Percentiles rank a stretch among this genome's conserved stretches.
phyloP scores from a whole-genome alignment of 352 stramenopile species.

The Globisporangium megalacanthum region DNA sequence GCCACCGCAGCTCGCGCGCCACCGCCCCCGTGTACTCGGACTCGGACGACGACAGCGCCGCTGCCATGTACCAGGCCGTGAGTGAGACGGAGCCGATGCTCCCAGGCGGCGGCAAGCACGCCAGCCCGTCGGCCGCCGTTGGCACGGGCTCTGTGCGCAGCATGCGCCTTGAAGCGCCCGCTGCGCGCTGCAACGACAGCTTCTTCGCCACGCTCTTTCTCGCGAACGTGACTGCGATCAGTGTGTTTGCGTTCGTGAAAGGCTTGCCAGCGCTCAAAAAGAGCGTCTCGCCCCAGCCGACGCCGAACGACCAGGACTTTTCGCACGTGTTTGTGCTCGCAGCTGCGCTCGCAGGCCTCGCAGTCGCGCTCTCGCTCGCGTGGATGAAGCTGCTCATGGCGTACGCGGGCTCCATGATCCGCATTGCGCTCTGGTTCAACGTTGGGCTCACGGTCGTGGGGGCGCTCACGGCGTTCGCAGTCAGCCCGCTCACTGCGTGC shows the following conservation, averaged over 20 bases:
- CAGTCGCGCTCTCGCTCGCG: conserved; percentile 46
- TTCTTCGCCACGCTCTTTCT: conserved; percentile 74
- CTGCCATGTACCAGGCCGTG: conserved; percentile 65
- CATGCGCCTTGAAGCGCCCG: conserved; percentile 51
- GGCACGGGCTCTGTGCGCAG: conserved; percentile 51
- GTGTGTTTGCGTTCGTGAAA: conserved; percentile 62
- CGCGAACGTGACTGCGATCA: conserved; percentile 48
- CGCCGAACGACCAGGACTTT: conserved; percentile 25
- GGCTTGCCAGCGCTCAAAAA: conserved; percentile 47
- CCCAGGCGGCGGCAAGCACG: conserved; percentile 18
- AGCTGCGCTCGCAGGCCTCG: conserved; percentile 40
- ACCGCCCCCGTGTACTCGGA: conserved; percentile 12
- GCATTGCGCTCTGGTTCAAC: conserved; percentile 80
- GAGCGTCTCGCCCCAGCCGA: conserved; percentile 3
- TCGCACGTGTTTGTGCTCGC: conserved; percentile 48
- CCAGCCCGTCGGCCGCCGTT: conserved; percentile 3
- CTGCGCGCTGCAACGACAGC: conserved; percentile 67
- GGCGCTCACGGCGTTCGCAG: conserved; percentile 53
- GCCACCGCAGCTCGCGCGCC: conserved; percentile 3
- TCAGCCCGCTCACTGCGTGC: conserved; percentile 53
- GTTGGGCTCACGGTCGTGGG: conserved; percentile 63
- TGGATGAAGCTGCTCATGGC: conserved; percentile 81
- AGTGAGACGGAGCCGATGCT: conserved; percentile 80
- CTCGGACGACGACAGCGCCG: conserved; percentile 10
- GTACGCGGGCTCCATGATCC: conserved; percentile 72